Percentiles rank a stretch among this genome's conserved stretches.
Evolutionary conservation across 1,284 basidiomycete species (phyloP).

Genomic region (Moesziomyces parantarcticus): DNA sequence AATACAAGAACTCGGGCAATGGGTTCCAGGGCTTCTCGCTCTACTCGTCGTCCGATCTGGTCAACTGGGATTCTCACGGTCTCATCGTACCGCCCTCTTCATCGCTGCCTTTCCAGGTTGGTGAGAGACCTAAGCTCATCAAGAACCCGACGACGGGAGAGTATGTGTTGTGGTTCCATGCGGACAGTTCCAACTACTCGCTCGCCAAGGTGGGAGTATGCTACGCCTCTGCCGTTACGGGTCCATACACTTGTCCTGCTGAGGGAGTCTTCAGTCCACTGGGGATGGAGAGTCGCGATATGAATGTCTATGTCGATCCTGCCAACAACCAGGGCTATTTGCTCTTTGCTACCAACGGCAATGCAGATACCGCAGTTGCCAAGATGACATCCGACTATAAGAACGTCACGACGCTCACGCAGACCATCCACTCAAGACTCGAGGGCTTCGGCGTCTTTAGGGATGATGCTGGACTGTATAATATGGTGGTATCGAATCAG

Average conservation of each 20-base stretch:
- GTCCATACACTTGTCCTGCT: conserved; percentile 12
- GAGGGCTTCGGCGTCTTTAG: conserved; percentile 31
- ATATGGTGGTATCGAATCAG: conserved; percentile 25
- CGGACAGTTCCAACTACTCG: conserved; percentile 23
- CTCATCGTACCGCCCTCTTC: conserved; percentile 21
- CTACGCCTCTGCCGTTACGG: conserved; percentile 6
- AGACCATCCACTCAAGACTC: conserved; percentile 10
- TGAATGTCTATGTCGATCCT: conserved; percentile 30
- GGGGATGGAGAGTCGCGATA: conserved; percentile 28
- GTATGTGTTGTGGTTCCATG: conserved; percentile 36
- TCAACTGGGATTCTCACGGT: conserved; percentile 29
- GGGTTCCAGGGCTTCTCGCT: conserved; percentile 31
- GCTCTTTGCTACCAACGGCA: conserved; percentile 26
- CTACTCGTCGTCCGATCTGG: conserved; percentile 28
- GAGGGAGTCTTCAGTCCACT: conserved; percentile 27
- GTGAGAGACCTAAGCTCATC: conserved; percentile 31
- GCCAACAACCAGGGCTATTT: conserved; percentile 19
- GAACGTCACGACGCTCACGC: conserved; percentile 7
- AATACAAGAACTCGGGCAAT: conserved; percentile 17
- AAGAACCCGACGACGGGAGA: conserved; percentile 18
- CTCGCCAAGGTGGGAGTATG: conserved; percentile 30
- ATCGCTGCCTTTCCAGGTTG: conserved; percentile 24
- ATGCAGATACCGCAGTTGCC: conserved; percentile 14
- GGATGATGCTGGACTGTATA: conserved; percentile 19
- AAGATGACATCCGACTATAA: conserved; percentile 22